A percentile compares a stretch with the other conserved stretches of the same genome.
Evolutionary conservation across 2,329 filamentous ascomycete genomes (phyloP).

Genomic region (Coniella lustricola): DNA sequence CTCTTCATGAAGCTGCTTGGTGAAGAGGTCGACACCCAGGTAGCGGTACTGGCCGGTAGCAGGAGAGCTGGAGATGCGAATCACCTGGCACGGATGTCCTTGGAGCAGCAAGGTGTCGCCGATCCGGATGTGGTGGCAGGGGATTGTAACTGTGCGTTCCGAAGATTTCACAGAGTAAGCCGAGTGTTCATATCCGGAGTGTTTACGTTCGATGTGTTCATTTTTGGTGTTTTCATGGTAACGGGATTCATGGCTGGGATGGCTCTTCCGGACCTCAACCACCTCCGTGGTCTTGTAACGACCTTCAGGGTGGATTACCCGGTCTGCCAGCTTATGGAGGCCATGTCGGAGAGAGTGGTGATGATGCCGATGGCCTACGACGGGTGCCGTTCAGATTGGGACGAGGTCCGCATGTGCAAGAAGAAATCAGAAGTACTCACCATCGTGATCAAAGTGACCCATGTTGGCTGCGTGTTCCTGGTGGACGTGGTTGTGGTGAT

Average conservation of each 20-base stretch:
- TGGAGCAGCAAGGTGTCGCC: constrained; percentile 98
- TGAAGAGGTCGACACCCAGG: constrained; percentile 99
- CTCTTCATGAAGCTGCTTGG: constrained; percentile 98
- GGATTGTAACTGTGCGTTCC: constrained; percentile 91
- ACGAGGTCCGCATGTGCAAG: constrained; percentile 8
- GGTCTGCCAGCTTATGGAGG: constrained; percentile 51
- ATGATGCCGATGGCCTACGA: constrained; percentile 50
- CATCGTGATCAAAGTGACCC: constrained; percentile 60
- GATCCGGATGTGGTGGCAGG: constrained; percentile 98
- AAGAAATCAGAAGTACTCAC: constrained; percentile 31
- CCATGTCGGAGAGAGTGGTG: constrained; percentile 53
- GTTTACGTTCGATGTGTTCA: no score
- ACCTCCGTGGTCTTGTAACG: constrained; percentile 41
- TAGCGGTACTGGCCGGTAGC: constrained; percentile 99
- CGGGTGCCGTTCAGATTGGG: constrained; percentile 9
- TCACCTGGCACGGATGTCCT: constrained; percentile 98
- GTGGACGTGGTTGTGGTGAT: constrained; percentile 25
- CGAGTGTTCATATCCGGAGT: constrained; percentile 16
- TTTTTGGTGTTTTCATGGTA: no score
- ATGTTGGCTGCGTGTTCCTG: constrained; percentile 45
- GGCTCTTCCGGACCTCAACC: constrained; percentile 41
- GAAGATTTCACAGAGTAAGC: constrained; percentile 26
- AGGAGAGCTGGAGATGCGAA: constrained; percentile 96
- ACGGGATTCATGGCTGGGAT: constrained; percentile 21
- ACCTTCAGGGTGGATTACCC: constrained; percentile 40